These are phyloP conservation scores for Dacryopinax spathularia DNA, from an alignment of 768 basidiomycete genomes.

Conservation along the genomic window DNA sequence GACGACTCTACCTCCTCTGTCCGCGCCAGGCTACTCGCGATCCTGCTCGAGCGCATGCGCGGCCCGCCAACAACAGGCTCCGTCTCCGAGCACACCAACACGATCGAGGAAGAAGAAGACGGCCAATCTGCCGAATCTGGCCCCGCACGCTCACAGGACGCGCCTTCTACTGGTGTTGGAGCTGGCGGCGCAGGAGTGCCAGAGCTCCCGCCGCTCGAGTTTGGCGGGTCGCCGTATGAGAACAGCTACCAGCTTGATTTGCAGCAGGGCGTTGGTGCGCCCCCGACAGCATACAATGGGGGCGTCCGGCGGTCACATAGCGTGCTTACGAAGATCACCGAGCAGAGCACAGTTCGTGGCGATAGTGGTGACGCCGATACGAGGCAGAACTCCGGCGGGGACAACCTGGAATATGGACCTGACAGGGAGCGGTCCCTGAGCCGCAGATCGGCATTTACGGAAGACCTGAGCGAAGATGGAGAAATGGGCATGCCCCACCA, in stretches of 20 bases:
- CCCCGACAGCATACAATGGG: not conserved
- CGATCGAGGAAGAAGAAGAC: not conserved
- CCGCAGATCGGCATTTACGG: not conserved
- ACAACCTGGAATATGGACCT: not conserved
- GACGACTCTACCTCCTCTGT: constrained; percentile 63
- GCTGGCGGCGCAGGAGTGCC: too few species aligned
- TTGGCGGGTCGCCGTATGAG: not conserved
- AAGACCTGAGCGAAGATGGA: not conserved
- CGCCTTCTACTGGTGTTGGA: not conserved
- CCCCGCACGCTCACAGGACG: not conserved
- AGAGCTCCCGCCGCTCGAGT: constrained; percentile 1
- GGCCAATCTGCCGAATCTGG: not conserved
- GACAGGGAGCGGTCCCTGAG: not conserved
- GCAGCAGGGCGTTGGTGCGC: not conserved
- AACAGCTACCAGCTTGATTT: not conserved
- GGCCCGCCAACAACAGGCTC: constrained; percentile 14
- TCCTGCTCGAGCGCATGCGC: constrained; percentile 53
- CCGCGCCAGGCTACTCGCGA: constrained; percentile 44
- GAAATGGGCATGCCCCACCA: too few species aligned
- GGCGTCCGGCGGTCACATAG: not conserved
- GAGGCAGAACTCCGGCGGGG: not conserved
- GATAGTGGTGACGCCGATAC: not conserved
- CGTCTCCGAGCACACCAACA: not conserved
- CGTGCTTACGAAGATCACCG: constrained; percentile 2
- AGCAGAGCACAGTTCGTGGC: constrained; percentile 2